Evolutionary conservation across 1,139 yeast species (phyloP), one percentile per base, ranked within the genome.

Genomic region (Geotrichum aggregatum): DNA sequence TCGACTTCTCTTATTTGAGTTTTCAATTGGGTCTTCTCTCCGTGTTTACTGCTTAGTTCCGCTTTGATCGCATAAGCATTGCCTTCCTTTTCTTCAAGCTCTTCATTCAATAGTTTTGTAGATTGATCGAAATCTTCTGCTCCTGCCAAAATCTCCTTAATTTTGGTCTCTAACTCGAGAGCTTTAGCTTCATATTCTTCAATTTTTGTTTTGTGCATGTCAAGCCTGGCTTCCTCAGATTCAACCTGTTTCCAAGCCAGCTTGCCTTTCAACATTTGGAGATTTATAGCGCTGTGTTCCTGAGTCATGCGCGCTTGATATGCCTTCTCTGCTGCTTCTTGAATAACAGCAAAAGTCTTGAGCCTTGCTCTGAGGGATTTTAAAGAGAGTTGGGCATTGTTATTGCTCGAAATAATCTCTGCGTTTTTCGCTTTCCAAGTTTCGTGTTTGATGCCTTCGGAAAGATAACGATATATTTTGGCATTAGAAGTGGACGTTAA

Each of bases 401-500:
- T 70, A 41, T 42, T 47, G 18, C 30, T 33, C 13, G 36, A 30
- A 21, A 41, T 47, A 6, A 36, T 44, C 16, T 41, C 48, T 3
- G 31, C 28, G 22, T 41, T 44, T 28, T 40, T 47, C 5, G 30
- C 22, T 31, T 53, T 53, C 54, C 49, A 47, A 21, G 43, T 31
- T 22, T 50, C 54, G 28, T 53, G 56, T 10, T 41, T 35, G 26
- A 51, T 51, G 13, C 58, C 56, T 43, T 50, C 40, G 2, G 52
- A 44, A 58, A 56, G 21, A 52, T 51, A 38, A 63, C 56, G 36
- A 59, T 58, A 35, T 46, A 55, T 62, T 67, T 45, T 44, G 19
- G 48, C 18, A 11, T 39, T 43, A 1, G 86, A 76, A 3, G 92
- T 80, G 26, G 82, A 80, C 0, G 95, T 84, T 53, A 94, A 72